These are phyloP conservation scores for Hypoxylon sp. DNA, from an alignment of 2,329 filamentous ascomycete species.

Conservation along the genomic window DNA sequence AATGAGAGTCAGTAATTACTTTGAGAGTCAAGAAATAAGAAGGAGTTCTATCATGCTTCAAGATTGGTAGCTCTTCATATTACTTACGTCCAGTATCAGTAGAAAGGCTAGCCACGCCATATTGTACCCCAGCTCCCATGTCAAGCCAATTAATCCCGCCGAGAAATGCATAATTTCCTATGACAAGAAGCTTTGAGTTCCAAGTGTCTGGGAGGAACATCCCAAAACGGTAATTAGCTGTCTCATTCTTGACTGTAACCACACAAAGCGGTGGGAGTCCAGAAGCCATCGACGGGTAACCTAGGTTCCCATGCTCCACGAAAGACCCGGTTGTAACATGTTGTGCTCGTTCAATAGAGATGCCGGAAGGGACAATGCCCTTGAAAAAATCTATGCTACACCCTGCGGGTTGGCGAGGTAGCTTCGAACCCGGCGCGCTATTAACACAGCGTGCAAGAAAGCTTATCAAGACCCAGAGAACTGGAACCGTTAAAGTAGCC, in stretches of 20 bases:
- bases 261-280: conserved; percentile 50
- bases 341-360: conserved; percentile 44
- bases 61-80: neutral
- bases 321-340: conserved; percentile 48
- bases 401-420: conserved; percentile 37
- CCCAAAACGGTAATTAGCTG: conserved; percentile 51
- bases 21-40: neutral
- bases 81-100: conserved; percentile 55
- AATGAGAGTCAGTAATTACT: neutral
- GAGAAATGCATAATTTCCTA: conserved; percentile 50
- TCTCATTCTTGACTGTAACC: conserved; percentile 50
- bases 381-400: conserved; percentile 47
- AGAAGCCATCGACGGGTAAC: conserved; percentile 49
- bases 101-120: conserved; percentile 54
- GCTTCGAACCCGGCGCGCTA: conserved; percentile 25
- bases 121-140: conserved; percentile 45
- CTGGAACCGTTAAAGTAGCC: conserved; percentile 20
- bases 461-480: conserved; percentile 33
- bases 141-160: conserved; percentile 55
- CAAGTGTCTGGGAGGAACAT: conserved; percentile 52
- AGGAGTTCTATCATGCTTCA: no score
- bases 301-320: conserved; percentile 47
- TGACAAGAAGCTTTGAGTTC: conserved; percentile 49
- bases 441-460: conserved; percentile 26
- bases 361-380: conserved; percentile 40